Evolutionary conservation across 805 yeast species (phyloP).

Genomic region (Candida maltosa): DNA sequence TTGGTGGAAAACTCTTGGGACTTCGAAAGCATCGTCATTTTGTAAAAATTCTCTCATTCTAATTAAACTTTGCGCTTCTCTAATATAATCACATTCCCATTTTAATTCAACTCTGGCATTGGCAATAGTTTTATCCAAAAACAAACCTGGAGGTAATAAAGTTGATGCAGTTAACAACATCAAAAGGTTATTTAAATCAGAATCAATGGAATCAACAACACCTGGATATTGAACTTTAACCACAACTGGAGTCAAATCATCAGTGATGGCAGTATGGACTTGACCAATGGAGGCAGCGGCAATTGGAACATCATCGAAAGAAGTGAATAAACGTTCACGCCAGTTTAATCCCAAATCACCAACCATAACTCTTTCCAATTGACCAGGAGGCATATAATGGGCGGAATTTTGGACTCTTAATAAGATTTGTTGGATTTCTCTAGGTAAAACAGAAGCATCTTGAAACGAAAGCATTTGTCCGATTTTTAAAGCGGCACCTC

Average conservation of each 20-base stretch:
- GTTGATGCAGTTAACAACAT: conserved; percentile 83
- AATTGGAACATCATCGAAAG: conserved; percentile 83
- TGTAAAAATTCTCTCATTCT: conserved; percentile 57
- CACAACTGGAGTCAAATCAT: conserved; percentile 71
- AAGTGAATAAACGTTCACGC: conserved; percentile 62
- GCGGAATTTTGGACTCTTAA: conserved; percentile 90
- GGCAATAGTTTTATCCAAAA: conserved; percentile 85
- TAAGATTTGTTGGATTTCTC: conserved; percentile 77
- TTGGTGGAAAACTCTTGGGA: conserved; percentile 77
- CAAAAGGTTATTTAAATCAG: conserved; percentile 83
- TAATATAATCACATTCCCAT: conserved; percentile 95
- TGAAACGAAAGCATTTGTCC: conserved; percentile 98
- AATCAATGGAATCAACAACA: conserved; percentile 87
- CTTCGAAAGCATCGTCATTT: conserved; percentile 63
- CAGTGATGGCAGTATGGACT: conserved; percentile 80
- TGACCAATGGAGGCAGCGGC: conserved; percentile 97
- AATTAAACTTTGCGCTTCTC: conserved; percentile 79
- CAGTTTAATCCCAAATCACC: conserved; percentile 76
- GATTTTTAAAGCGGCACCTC: conserved; percentile 97
- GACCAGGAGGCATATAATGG: conserved; percentile 93
- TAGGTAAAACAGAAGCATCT: conserved; percentile 80
- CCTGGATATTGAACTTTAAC: conserved; percentile 98
- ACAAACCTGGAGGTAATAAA: conserved; percentile 85
- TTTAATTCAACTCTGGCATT: conserved; percentile 90
- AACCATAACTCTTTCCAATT: conserved; percentile 71